phyloP scores from a whole-genome alignment of 2,329 filamentous ascomycete genomes.

The Hymenoscyphus infarciens region DNA sequence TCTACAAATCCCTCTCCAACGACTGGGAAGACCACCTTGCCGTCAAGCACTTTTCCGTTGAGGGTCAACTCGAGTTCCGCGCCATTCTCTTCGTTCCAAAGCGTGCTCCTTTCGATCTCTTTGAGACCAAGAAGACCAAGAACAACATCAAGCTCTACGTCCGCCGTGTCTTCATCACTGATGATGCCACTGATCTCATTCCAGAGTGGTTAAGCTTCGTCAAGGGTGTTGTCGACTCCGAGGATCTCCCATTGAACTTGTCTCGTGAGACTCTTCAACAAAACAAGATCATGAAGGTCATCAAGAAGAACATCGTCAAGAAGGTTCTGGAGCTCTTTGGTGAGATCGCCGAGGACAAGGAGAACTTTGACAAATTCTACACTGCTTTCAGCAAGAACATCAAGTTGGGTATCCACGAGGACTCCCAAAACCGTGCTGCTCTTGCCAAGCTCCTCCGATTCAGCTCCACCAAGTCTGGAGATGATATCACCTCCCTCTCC shows the following conservation, averaged over 20 bases:
- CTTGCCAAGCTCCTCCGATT: slow-evolving; percentile 99
- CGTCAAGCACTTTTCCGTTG: slow-evolving; percentile 99
- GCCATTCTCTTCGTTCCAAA: slow-evolving; percentile 99
- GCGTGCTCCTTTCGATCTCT: slow-evolving; percentile 98
- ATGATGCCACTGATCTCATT: slow-evolving; percentile 97
- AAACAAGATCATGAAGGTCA: slow-evolving; percentile 99
- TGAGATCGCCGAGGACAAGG: slow-evolving; percentile 98
- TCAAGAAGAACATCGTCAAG: slow-evolving; percentile 99
- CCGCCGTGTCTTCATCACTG: slow-evolving; percentile 99
- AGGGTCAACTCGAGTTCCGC: slow-evolving; percentile 99
- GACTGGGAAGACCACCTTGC: slow-evolving; percentile 99
- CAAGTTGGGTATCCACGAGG: slow-evolving; percentile 99
- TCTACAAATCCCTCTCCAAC: slow-evolving; percentile 99
- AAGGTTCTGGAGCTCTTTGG: slow-evolving; percentile 99
- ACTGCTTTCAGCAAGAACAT: slow-evolving; percentile 99
- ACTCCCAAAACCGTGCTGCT: slow-evolving; percentile 88
- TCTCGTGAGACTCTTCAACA: slow-evolving; percentile 99
- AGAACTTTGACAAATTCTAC: slow-evolving; percentile 99
- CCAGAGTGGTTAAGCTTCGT: slow-evolving; percentile 99
- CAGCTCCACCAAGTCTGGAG: slow-evolving; percentile 98
- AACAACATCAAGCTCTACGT: slow-evolving; percentile 99
- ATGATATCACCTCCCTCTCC: slow-evolving; percentile 87
- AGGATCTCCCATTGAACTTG: slow-evolving; percentile 98
- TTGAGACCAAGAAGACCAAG: slow-evolving; percentile 99
- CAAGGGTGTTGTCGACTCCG: slow-evolving; percentile 99